Evolutionary conservation across 768 basidiomycete species (phyloP), one percentile per base, ranked within the genome.

Genomic region (Rhodotorula sphaerocarpa): DNA sequence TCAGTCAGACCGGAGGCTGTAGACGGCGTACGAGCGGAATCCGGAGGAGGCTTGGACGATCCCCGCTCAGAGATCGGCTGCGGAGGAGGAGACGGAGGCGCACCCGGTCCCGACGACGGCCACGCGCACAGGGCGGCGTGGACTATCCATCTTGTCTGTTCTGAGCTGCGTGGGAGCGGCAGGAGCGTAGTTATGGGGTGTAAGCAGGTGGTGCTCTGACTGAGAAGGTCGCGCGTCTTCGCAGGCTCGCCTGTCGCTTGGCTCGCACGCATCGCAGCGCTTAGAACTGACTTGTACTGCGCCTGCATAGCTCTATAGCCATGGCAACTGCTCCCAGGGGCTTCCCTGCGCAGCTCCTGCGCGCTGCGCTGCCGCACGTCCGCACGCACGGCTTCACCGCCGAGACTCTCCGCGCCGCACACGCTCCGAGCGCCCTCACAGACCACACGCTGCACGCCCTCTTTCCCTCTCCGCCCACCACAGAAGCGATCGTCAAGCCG

Each of bases 81-180:
- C 6, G 9, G 7, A 41, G 23, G 21, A 39, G 28, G 6, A 12
- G 16, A 47, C 15, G 23, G 30, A 7, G 23, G 33, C 59, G 18
- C 30, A 62, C 65, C 86, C 86, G 59, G 81, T 83, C 18, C 86
- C 86, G 18, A 87, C 73, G 36, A 88, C 79, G 3, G 86, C 86
- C 34, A 88, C 82, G 64, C 82, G 83, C 55, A 83, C 79, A 5
- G 46, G 21, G 9, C 36, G n/a, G n/a, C n/a, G n/a, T n/a, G n/a
- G n/a, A n/a, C n/a, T n/a, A n/a, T n/a, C n/a, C n/a, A n/a, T n/a
- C n/a, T n/a, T n/a, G n/a, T n/a, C n/a, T n/a, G n/a, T n/a, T n/a
- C n/a, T n/a, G n/a, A n/a, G n/a, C n/a, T n/a, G n/a, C n/a, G n/a
- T n/a, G n/a, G n/a, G n/a, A n/a, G n/a, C n/a, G n/a, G n/a, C n/a